These are phyloP conservation scores for Triticum dicoccoides DNA, from an alignment of 176 grass and related monocot species.

Conservation along the genomic window DNA sequence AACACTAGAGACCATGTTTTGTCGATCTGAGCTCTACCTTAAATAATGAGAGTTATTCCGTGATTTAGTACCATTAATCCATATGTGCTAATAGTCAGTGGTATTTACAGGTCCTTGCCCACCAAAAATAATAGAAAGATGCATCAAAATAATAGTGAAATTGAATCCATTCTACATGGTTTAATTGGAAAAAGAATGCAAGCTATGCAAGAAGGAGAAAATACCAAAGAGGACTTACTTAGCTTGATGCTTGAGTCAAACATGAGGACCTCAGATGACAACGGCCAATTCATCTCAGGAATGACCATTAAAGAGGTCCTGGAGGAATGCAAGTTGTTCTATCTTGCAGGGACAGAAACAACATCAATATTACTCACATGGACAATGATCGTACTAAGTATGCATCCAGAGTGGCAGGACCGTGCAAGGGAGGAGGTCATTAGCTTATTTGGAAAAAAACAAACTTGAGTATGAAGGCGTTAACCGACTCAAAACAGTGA, in stretches of 20 bases:
- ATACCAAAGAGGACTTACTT: background rate
- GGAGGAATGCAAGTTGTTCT: slow-evolving; percentile 3
- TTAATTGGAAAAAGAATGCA: background rate
- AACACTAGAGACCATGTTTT: background rate
- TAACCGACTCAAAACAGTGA: background rate
- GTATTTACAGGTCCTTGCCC: background rate
- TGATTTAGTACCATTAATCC: background rate
- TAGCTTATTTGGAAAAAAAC: background rate
- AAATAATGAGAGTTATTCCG: background rate
- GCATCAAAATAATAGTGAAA: background rate
- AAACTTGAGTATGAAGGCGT: background rate
- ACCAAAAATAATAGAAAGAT: background rate
- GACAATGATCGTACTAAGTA: background rate
- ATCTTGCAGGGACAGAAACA: background rate
- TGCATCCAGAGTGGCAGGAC: slow-evolving; percentile 1
- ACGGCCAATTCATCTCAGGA: background rate
- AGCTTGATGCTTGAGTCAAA: background rate
- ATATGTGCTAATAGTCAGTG: background rate
- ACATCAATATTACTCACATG: background rate
- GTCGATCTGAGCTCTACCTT: background rate
- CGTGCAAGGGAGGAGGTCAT: background rate
- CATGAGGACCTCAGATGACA: background rate
- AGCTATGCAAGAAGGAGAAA: slow-evolving; percentile 10
- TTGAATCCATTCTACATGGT: background rate
- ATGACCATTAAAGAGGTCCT: background rate